Conservation (phyloP, 768 basidiomycete genomes). For the Amanita molliuscula region DNA sequence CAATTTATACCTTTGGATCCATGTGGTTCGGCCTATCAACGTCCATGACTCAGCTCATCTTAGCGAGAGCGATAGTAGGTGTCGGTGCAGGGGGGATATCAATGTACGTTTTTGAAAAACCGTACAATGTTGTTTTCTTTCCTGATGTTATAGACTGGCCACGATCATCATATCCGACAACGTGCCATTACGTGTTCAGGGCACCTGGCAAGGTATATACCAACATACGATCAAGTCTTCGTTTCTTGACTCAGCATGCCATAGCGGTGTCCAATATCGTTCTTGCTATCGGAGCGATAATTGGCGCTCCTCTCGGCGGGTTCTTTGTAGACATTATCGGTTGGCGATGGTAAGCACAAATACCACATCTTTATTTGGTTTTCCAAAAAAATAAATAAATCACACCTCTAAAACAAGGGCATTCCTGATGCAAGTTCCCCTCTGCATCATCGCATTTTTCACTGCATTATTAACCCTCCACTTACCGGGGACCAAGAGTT, state of each 20-base stretch:
- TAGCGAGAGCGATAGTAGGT: constrained; percentile 43
- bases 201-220: constrained; percentile 57
- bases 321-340: constrained; percentile 53
- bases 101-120: constrained; percentile 30
- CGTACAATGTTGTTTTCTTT: not conserved
- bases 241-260: not conserved
- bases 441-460: constrained; percentile 43
- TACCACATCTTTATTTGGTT: no score
- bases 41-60: constrained; percentile 44
- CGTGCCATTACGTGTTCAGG: constrained; percentile 49
- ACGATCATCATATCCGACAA: constrained; percentile 61
- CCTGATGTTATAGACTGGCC: constrained; percentile 29
- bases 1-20: constrained; percentile 42
- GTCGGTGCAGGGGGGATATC: constrained; percentile 56
- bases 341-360: constrained; percentile 49
- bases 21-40: constrained; percentile 42
- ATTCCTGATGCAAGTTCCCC: constrained; percentile 51
- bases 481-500: constrained; percentile 31
- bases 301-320: constrained; percentile 57
- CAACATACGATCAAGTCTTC: not conserved
- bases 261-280: constrained; percentile 50
- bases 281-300: constrained; percentile 44
- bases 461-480: constrained; percentile 42
- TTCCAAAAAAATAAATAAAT: no score
- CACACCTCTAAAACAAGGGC: no score